phyloP scores from a whole-genome alignment of 345 rosid species.

The Citrus australasica region DNA sequence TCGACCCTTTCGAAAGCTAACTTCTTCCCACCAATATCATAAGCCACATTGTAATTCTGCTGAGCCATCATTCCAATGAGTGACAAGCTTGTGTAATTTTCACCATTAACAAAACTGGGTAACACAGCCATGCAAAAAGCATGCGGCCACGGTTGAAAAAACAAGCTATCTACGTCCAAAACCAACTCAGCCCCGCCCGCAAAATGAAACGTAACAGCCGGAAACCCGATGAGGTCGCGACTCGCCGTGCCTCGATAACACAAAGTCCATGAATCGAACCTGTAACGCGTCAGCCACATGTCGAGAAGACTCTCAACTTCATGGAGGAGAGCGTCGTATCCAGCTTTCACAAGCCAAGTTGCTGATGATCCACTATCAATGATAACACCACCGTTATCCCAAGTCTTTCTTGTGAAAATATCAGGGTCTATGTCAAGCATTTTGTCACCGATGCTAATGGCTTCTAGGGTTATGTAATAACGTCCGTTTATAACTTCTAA shows the following conservation, averaged over 20 bases:
- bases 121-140: constrained; percentile 41
- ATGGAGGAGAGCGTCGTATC: constrained; percentile 28
- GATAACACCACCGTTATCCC: constrained; percentile 28
- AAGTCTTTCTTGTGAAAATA: constrained; percentile 22
- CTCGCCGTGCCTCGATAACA: constrained; percentile 35
- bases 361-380: constrained; percentile 46
- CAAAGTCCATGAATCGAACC: constrained; percentile 1
- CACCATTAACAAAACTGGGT: constrained; percentile 1
- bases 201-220: constrained; percentile 38
- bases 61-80: constrained; percentile 46
- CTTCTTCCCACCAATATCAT: constrained; percentile 23
- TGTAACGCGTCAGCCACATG: constrained; percentile 12
- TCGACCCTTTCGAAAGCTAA: constrained; percentile 39
- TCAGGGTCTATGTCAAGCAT: constrained; percentile 35
- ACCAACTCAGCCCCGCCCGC: constrained; percentile 35
- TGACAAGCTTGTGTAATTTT: not conserved
- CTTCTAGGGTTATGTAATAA: constrained; percentile 44
- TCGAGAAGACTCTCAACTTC: constrained; percentile 31
- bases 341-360: constrained; percentile 40
- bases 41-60: constrained; percentile 38
- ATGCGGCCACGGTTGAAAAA: constrained; percentile 19
- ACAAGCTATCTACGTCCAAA: constrained; percentile 38
- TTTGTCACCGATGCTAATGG: constrained; percentile 42
- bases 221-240: constrained; percentile 38
- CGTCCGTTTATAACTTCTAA: constrained; percentile 28